Percentiles rank a stretch among this genome's conserved stretches.
Evolutionary conservation across 495 filamentous ascomycete species (phyloP).

Genomic region (Symbiotaphrina buchneri): DNA sequence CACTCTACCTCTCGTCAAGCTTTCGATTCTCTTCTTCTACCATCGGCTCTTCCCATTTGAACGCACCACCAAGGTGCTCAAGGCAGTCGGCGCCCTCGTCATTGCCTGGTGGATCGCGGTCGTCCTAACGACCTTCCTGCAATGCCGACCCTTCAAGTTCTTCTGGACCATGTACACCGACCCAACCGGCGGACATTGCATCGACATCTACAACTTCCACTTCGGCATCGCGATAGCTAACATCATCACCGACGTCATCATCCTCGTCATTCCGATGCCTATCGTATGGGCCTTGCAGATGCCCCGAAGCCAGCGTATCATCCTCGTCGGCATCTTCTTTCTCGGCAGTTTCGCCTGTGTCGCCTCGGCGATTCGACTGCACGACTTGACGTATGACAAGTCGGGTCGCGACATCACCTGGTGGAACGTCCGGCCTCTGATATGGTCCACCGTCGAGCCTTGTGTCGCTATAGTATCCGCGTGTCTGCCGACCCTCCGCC

Average conservation of each 20-base stretch:
- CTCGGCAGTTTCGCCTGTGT: slow-evolving; percentile 11
- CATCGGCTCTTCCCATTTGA: background rate
- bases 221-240: slow-evolving; percentile 15
- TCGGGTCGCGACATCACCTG: background rate
- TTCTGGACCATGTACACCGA: background rate
- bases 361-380: no score
- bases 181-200: slow-evolving; percentile 2
- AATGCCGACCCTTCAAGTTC: background rate
- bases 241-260: slow-evolving; percentile 24
- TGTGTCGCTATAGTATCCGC: background rate
- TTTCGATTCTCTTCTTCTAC: background rate
- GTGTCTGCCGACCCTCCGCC: slow-evolving; percentile 11
- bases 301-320: slow-evolving; percentile 12
- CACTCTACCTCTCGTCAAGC: background rate
- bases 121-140: background rate
- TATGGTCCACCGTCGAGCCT: background rate
- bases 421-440: background rate
- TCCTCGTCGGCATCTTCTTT: slow-evolving; percentile 15
- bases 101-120: background rate
- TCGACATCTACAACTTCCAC: slow-evolving; percentile 6
- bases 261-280: slow-evolving; percentile 16
- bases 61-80: background rate
- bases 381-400: no score
- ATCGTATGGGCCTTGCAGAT: slow-evolving; percentile 13
- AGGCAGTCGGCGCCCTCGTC: background rate